A percentile compares a stretch with the other conserved stretches of the same genome.
These are phyloP conservation scores for Neoarthrinium moseri DNA, from an alignment of 2,329 filamentous ascomycete genomes.

Conservation along the genomic window DNA sequence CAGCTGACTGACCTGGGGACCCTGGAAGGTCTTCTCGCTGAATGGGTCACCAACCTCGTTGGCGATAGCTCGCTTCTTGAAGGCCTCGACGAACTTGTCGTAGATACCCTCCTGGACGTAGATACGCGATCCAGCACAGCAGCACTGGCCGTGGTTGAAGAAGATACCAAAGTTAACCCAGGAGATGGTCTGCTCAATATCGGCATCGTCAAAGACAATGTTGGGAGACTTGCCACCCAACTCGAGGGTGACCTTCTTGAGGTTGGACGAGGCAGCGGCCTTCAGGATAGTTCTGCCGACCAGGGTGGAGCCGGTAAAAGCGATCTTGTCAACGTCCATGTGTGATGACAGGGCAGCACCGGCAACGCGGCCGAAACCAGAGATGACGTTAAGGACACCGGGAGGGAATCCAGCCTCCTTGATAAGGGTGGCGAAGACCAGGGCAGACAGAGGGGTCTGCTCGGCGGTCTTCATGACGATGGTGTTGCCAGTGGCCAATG, in stretches of 20 bases:
- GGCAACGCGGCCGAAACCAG: slow-evolving; percentile 75
- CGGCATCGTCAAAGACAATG: slow-evolving; percentile 76
- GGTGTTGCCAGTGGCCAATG: slow-evolving; percentile 70
- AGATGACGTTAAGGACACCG: slow-evolving; percentile 75
- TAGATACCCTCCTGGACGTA: slow-evolving; percentile 86
- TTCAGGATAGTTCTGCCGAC: slow-evolving; percentile 79
- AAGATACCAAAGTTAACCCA: slow-evolving; percentile 75
- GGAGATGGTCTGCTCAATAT: slow-evolving; percentile 73
- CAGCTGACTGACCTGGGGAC: slow-evolving; percentile 79
- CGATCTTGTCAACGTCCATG: slow-evolving; percentile 81
- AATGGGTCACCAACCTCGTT: slow-evolving; percentile 87
- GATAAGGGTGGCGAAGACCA: slow-evolving; percentile 62
- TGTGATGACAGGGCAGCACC: slow-evolving; percentile 74
- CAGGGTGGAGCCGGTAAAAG: slow-evolving; percentile 76
- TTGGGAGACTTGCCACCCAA: slow-evolving; percentile 79
- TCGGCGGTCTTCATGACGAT: slow-evolving; percentile 74
- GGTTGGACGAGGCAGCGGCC: slow-evolving; percentile 72
- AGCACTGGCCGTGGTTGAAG: slow-evolving; percentile 65
- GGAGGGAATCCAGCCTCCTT: slow-evolving; percentile 78
- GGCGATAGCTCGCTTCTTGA: slow-evolving; percentile 72
- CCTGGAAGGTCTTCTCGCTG: slow-evolving; percentile 77
- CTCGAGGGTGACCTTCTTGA: slow-evolving; percentile 81
- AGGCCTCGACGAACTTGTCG: slow-evolving; percentile 79
- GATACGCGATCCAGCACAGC: slow-evolving; percentile 77
- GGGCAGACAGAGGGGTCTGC: slow-evolving; percentile 71